Percentiles rank a stretch among this genome's conserved stretches.
Conservation (phyloP, 2,329 filamentous ascomycete species). For the Paraconiothyrium sp. region DNA sequence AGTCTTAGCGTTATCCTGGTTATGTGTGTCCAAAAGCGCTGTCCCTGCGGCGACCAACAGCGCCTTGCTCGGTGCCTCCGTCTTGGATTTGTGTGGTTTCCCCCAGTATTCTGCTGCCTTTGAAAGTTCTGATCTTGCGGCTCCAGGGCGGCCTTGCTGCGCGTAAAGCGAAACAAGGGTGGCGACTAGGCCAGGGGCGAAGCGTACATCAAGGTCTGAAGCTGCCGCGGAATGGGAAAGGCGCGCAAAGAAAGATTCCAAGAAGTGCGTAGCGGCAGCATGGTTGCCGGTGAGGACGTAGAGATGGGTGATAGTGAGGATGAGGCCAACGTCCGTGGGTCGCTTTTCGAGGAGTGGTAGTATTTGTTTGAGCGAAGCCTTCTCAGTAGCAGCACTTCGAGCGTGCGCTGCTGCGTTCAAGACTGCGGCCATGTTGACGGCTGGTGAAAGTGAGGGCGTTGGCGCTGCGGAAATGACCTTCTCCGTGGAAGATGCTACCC, state of each 20-base stretch:
- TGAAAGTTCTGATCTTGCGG: slow-evolving; percentile 76
- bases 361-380: slow-evolving; percentile 74
- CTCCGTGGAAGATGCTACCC: slow-evolving; percentile 67
- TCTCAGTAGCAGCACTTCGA: slow-evolving; percentile 66
- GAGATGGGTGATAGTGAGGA: slow-evolving; percentile 82
- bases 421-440: slow-evolving; percentile 66
- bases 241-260: slow-evolving; percentile 78
- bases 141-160: slow-evolving; percentile 75
- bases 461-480: slow-evolving; percentile 59
- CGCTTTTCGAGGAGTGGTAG: slow-evolving; percentile 75
- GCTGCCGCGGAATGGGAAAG: slow-evolving; percentile 70
- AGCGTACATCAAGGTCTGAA: slow-evolving; percentile 74
- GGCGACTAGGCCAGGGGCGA: slow-evolving; percentile 84
- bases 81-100: slow-evolving; percentile 61
- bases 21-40: slow-evolving; percentile 79
- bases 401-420: slow-evolving; percentile 80
- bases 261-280: slow-evolving; percentile 75
- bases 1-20: slow-evolving; percentile 71
- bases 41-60: slow-evolving; percentile 80
- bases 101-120: slow-evolving; percentile 86
- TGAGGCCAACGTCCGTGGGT: slow-evolving; percentile 81
- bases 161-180: slow-evolving; percentile 82
- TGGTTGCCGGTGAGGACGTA: slow-evolving; percentile 77
- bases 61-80: slow-evolving; percentile 57
- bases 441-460: slow-evolving; percentile 57